Percentiles rank a stretch among this genome's conserved stretches.
phyloP scores from a whole-genome alignment of 2,329 filamentous ascomycete species.

The Calonectria hawksworthii region DNA sequence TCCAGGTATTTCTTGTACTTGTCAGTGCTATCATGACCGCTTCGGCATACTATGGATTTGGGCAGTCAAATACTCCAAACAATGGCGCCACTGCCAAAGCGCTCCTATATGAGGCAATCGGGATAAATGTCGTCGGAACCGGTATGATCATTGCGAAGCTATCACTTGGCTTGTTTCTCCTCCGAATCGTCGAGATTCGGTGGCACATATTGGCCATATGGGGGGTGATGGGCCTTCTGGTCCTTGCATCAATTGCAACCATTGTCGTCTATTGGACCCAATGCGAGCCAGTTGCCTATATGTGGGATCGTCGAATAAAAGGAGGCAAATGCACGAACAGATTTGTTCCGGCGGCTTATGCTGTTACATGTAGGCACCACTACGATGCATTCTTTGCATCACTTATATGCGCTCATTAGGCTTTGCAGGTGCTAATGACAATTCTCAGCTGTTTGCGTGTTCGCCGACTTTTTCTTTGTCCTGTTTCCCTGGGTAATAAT shows the following conservation, averaged over 20 bases:
- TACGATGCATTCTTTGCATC: not conserved
- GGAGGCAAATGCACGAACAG: constrained; percentile 9
- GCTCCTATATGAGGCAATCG: constrained; percentile 47
- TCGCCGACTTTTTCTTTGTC: constrained; percentile 54
- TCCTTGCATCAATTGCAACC: constrained; percentile 2
- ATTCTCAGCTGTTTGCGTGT: constrained; percentile 28
- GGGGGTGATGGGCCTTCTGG: constrained; percentile 36
- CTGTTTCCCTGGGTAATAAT: constrained; percentile 58
- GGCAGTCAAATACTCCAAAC: constrained; percentile 41
- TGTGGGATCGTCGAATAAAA: constrained; percentile 10
- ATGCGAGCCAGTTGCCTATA: constrained; percentile 20
- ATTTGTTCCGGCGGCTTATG: constrained; percentile 12
- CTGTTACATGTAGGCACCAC: constrained; percentile 10
- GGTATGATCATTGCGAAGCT: constrained; percentile 53
- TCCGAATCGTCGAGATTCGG: constrained; percentile 48
- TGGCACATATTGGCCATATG: constrained; percentile 52
- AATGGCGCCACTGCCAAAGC: constrained; percentile 37
- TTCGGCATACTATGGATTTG: constrained; percentile 49
- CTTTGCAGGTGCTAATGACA: not conserved
- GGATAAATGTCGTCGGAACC: constrained; percentile 50
- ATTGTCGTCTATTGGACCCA: constrained; percentile 15
- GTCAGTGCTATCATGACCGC: constrained; percentile 49
- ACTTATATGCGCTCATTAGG: not conserved
- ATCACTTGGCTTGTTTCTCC: constrained; percentile 53
- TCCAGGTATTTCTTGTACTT: constrained; percentile 41